phyloP scores from a whole-genome alignment of 129 eudicot genomes.

The Flaveria linearis region DNA sequence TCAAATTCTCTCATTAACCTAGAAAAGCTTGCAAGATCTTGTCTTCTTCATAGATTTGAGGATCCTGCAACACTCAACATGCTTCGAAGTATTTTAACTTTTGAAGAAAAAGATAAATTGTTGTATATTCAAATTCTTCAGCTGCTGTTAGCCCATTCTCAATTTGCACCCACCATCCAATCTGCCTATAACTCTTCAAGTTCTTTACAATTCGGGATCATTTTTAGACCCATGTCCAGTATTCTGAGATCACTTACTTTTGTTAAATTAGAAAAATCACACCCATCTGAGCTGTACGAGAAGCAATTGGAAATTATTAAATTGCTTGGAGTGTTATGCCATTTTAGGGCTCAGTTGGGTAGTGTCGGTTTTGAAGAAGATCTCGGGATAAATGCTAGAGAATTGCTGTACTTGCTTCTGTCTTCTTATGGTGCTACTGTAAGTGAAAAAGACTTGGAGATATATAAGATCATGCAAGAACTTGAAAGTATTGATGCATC shows the following conservation, averaged over 20 bases:
- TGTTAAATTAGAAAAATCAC: conserved; percentile 19
- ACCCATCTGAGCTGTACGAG: conserved; percentile 30
- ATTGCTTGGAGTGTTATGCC: conserved; percentile 65
- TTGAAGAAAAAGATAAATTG: conserved; percentile 43
- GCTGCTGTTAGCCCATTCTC: conserved; percentile 77
- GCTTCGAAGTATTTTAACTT: conserved; percentile 52
- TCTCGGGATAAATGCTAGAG: conserved; percentile 53
- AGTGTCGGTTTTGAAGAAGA: conserved; percentile 48
- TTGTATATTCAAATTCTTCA: conserved; percentile 53
- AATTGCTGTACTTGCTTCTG: conserved; percentile 67
- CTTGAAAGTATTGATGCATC: conserved; percentile 51
- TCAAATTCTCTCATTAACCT: conserved; percentile 52
- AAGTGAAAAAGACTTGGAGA: conserved; percentile 76
- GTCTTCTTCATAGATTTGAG: conserved; percentile 76
- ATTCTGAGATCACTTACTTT: conserved; percentile 60
- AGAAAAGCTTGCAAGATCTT: conserved; percentile 58
- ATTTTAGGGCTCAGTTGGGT: conserved; percentile 29
- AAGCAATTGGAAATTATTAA: conserved; percentile 67
- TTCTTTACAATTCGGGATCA: conserved; percentile 55
- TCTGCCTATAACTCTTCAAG: conserved; percentile 38
- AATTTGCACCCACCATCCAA: conserved; percentile 51
- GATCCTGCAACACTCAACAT: conserved; percentile 55
- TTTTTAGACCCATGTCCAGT: conserved; percentile 75
- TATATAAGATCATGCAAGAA: conserved; percentile 59
- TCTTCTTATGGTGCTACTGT: conserved; percentile 80